These are phyloP conservation scores for Ganoderma sinense DNA, from an alignment of 1,284 basidiomycete species.

Conservation along the genomic window DNA sequence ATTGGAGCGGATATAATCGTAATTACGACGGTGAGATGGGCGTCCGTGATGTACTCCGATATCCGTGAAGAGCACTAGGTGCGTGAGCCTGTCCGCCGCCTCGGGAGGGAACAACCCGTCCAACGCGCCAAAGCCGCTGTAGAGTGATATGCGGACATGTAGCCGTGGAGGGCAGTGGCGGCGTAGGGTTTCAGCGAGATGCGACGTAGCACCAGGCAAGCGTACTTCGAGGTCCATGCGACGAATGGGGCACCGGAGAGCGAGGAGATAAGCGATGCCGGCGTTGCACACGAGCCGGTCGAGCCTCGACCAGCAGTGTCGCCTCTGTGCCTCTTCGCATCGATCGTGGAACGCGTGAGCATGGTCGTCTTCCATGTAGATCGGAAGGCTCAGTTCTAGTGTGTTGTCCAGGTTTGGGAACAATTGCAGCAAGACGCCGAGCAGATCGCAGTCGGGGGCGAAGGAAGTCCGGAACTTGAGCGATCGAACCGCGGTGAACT, in stretches of 20 bases:
- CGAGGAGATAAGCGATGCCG: neutral
- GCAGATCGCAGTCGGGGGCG: neutral
- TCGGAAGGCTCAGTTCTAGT: too few species aligned
- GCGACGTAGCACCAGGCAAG: too few species aligned
- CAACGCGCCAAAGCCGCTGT: neutral
- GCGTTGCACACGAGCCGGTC: neutral
- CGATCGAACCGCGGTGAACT: neutral
- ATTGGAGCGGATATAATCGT: neutral
- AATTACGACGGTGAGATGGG: neutral
- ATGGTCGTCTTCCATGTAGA: neutral
- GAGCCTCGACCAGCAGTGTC: neutral
- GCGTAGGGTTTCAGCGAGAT: neutral
- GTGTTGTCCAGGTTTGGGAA: neutral
- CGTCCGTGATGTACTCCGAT: neutral
- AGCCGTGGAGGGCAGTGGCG: neutral
- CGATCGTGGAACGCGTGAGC: neutral
- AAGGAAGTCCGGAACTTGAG: neutral
- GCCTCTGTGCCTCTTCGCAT: neutral
- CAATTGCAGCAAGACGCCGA: neutral
- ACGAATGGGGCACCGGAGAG: neutral
- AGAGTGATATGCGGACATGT: neutral
- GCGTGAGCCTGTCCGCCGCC: neutral
- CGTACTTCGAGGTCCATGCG: neutral
- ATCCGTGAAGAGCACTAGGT: neutral
- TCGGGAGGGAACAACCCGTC: neutral